A percentile compares a stretch with the other conserved stretches of the same genome.
Evolutionary conservation across 768 basidiomycete genomes (phyloP).

Genomic region (Rhodotorula diobovata): DNA sequence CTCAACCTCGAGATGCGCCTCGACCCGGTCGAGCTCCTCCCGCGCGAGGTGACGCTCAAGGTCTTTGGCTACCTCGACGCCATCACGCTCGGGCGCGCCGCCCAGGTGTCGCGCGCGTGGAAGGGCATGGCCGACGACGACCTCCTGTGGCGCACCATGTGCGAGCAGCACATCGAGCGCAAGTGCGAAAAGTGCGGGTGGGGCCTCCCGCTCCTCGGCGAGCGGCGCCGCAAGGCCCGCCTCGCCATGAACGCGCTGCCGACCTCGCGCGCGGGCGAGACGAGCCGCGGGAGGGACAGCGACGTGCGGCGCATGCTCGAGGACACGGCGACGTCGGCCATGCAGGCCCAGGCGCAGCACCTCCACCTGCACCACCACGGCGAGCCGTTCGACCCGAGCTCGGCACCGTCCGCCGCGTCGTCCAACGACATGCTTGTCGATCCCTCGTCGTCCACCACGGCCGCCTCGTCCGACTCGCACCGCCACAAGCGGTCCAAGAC

Average conservation of each 20-base stretch:
- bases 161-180: slow-evolving; percentile 96
- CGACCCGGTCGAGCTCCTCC: slow-evolving; percentile 86
- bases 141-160: slow-evolving; percentile 88
- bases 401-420: too few species aligned
- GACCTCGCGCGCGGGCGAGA: slow-evolving; percentile 20
- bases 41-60: slow-evolving; percentile 84
- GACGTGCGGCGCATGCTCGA: slow-evolving; percentile 9
- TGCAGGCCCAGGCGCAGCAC: slow-evolving; percentile 20
- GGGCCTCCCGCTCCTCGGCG: slow-evolving; percentile 88
- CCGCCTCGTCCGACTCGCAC: slow-evolving; percentile 21
- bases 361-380: slow-evolving; percentile 30
- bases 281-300: slow-evolving; percentile 15
- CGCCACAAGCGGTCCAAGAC: slow-evolving; percentile 40
- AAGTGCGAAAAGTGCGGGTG: slow-evolving; percentile 96
- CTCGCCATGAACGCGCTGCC: slow-evolving; percentile 32
- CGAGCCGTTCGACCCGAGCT: not conserved
- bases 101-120: slow-evolving; percentile 82
- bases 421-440: slow-evolving; percentile 14
- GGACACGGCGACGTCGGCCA: slow-evolving; percentile 25
- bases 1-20: slow-evolving; percentile 88
- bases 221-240: slow-evolving; percentile 53
- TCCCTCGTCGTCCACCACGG: not conserved
- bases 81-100: slow-evolving; percentile 75
- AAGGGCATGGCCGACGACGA: slow-evolving; percentile 87
- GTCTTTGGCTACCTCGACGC: slow-evolving; percentile 82